Evolutionary conservation across 148 eudicot species (phyloP).

Genomic region (Vaccinium macrocarpon): DNA sequence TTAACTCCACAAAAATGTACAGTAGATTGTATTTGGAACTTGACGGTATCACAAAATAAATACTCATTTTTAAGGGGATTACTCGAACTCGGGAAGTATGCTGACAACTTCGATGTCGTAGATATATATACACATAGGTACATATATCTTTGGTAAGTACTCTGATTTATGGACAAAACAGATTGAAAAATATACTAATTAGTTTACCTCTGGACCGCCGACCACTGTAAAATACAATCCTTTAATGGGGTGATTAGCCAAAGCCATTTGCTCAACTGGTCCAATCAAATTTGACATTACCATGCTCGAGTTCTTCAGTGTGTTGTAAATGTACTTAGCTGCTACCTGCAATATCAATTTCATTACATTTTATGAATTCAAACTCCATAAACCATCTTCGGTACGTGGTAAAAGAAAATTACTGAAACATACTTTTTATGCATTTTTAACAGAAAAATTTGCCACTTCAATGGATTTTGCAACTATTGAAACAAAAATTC

Average conservation of each 20-base stretch:
- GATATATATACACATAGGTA: too few relatives aligned
- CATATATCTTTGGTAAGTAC: too few relatives aligned
- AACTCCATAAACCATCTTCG: too few relatives aligned
- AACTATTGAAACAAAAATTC: not conserved
- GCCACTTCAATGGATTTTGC: too few relatives aligned
- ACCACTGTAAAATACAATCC: slow-evolving; percentile 59
- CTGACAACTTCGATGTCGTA: not conserved
- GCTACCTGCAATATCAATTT: slow-evolving; percentile 33
- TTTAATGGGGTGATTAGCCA: slow-evolving; percentile 51
- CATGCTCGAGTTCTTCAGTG: slow-evolving; percentile 50
- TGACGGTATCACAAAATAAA: too few relatives aligned
- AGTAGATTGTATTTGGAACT: too few relatives aligned
- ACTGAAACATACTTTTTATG: too few relatives aligned
- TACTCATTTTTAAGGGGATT: not conserved
- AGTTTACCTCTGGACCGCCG: slow-evolving; percentile 56
- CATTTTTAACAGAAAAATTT: too few relatives aligned
- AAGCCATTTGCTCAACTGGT: slow-evolving; percentile 51
- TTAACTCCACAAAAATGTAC: too few relatives aligned
- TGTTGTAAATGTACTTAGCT: slow-evolving; percentile 40
- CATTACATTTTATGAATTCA: not conserved
- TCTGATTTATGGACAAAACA: too few relatives aligned
- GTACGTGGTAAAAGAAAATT: too few relatives aligned
- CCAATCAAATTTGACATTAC: slow-evolving; percentile 55
- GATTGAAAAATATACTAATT: not conserved
- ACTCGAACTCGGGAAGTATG: not conserved